Evolutionary conservation across 2,329 filamentous ascomycete species (phyloP).

Genomic region (Aspergillus felis): DNA sequence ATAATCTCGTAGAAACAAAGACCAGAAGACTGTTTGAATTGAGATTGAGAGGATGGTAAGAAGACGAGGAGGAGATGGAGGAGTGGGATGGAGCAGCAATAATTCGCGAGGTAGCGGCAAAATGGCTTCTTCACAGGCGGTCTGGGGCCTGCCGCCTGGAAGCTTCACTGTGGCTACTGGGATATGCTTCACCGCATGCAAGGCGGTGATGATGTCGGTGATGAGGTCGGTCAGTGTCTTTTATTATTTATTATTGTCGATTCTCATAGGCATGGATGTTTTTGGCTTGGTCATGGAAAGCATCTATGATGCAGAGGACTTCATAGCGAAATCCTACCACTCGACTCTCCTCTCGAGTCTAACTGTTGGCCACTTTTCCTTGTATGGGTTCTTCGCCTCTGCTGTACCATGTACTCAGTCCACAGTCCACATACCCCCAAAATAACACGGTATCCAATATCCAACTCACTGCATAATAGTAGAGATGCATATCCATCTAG

Average conservation of each 20-base stretch:
- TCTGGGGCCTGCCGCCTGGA: constrained; percentile 22
- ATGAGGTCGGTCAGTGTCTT: constrained; percentile 17
- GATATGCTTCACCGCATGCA: constrained; percentile 36
- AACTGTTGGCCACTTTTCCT: not conserved
- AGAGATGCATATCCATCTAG: not conserved
- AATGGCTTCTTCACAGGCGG: constrained; percentile 32
- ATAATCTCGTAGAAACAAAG: not conserved
- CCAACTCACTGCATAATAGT: not conserved
- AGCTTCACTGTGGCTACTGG: constrained; percentile 16
- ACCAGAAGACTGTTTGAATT: not conserved
- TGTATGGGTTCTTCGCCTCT: not conserved
- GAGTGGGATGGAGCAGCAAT: constrained; percentile 13
- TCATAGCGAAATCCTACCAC: not conserved
- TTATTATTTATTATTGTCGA: not conserved
- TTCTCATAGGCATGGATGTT: not conserved
- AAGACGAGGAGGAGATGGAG: constrained; percentile 15
- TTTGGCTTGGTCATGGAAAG: not conserved
- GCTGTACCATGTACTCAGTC: not conserved
- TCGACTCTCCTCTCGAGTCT: not conserved
- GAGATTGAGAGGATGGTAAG: not conserved
- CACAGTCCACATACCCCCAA: not conserved
- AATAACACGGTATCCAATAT: not conserved
- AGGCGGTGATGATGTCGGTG: constrained; percentile 36
- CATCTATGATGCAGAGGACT: not conserved
- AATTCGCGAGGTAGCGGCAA: constrained; percentile 26